Evolutionary conservation across 768 basidiomycete species (phyloP), one percentile per base, ranked within the genome.

Genomic region (Phylloporus rhodoxanthus): DNA sequence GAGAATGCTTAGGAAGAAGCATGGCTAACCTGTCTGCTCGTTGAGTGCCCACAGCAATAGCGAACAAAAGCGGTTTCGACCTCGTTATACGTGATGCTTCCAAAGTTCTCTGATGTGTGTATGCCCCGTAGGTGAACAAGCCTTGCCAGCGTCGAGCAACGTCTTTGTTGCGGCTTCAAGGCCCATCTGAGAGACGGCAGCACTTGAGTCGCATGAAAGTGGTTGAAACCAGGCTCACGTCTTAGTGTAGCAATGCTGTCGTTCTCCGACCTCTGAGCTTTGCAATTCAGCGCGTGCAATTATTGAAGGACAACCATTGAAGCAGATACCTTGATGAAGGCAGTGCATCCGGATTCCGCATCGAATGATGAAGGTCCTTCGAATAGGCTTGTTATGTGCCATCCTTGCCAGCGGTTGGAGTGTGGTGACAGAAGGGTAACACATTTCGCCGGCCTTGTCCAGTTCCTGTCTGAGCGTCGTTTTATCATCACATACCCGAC

Each of bases 121-220:
- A 33, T 10, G 20, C 21, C n/a, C 13, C 8, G 9, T 3, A 20
- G 5, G 1, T 19, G n/a, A 19, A 39, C 2, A 4, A 38, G 41
- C 17, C 68, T 43, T 43, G 44, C 85, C 86, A 55, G 90, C 89
- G 58, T 93, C 91, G 14, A 92, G 77, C 20, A 92, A 74, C 0
- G 91, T 90, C 58, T 93, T 92, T 1, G 87, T 89, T 1, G 86
- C 79, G 1, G 91, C 91, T 65, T 92, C 91, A 37, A 91, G 71
- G 5, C 88, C 89, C 85, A 92, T 90, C 85, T 89, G 45, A 19
- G 2, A 17, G 15, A 32, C 26, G 17, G 11, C 5, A 8, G 32
- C n/a, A 28, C 39, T 32, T 61, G 32, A 49, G 42, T 25, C 4
- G 5, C 6, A 21, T 1, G 17, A 42, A 30, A 42, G 11, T 1